Evolutionary conservation across 1,284 basidiomycete species (phyloP), one percentile per base, ranked within the genome.

Genomic region (Leccinum ponderosum): DNA sequence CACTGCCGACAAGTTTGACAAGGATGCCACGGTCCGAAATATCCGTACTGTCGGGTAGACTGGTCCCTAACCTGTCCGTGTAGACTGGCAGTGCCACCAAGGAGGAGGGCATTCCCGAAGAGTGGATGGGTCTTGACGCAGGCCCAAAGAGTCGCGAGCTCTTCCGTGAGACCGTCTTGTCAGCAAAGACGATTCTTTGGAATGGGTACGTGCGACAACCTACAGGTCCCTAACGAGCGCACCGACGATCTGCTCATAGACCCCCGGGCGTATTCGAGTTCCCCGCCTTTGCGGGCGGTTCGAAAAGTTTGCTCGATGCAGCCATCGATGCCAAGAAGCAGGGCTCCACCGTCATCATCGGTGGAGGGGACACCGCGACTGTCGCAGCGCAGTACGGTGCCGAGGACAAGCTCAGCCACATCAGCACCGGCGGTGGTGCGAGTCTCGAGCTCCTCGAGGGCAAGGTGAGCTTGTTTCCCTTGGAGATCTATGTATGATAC

Each of bases 231-330:
- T 44, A 6, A 52, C 12, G 37, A 3, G 9, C 22, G 27, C 37
- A 37, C 44, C 7, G 17, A 62, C 11, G n/a, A 31, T 60, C 15
- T 44, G 6, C 33, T 17, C n/a, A 11, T 66, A 92, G 90, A 56
- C 96, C 97, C 47, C 93, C 97, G 52, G 97, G 97, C 71, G 97
- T 99, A 35, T 99, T 99, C 77, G 97, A 99, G 78, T 97, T 98
- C 82, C 86, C 91, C 56, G 88, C 88, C 53, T 99, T 98, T 71
- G 91, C 95, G 8, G 81, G 81, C 50, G 97, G 96, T 53, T 97
- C 95, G 17, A 87, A 88, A 74, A 80, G 89, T 17, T 87, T 98
- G 62, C 88, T 99, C 44, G 87, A 95, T 61, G 95, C 94, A 44
- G 89, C 87, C 69, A 86, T 97, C 69, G 89, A 95, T 74, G 96